These are phyloP conservation scores for Termitomyces sp. DNA, from an alignment of 768 basidiomycete species.

Conservation along the genomic window DNA sequence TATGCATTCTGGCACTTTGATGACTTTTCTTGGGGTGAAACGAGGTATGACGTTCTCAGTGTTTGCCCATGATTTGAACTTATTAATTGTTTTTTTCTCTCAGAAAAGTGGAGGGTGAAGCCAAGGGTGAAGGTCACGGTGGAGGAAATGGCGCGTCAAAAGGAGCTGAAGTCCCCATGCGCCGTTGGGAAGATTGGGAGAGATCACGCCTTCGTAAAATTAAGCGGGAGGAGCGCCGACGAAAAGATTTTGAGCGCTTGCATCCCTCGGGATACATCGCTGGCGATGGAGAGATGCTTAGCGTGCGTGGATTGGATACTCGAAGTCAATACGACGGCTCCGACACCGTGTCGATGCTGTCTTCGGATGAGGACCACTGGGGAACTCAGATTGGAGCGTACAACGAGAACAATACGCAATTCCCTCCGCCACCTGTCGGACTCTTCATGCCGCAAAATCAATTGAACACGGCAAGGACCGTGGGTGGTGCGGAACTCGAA, in stretches of 20 bases:
- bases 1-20: constrained; percentile 99
- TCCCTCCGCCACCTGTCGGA: constrained; percentile 83
- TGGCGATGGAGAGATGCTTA: constrained; percentile 62
- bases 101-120: constrained; percentile 95
- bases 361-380: constrained; percentile 96
- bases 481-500: constrained; percentile 78
- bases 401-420: constrained; percentile 78
- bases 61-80: neutral
- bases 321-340: constrained; percentile 73
- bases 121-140: constrained; percentile 74
- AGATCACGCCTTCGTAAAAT: constrained; percentile 89
- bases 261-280: constrained; percentile 66
- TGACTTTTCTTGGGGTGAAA: constrained; percentile 99
- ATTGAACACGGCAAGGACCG: constrained; percentile 38
- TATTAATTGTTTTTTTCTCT: constrained; percentile 15
- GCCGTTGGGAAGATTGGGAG: constrained; percentile 99
- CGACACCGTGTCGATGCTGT: constrained; percentile 76
- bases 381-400: constrained; percentile 93
- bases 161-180: constrained; percentile 73
- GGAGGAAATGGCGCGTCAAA: constrained; percentile 50
- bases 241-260: constrained; percentile 75
- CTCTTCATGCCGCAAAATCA: constrained; percentile 43
- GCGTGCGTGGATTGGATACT: constrained; percentile 45
- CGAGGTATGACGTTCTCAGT: constrained; percentile 55
- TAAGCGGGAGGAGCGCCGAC: constrained; percentile 78